A percentile compares a stretch with the other conserved stretches of the same genome.
phyloP scores from a whole-genome alignment of 2,329 filamentous ascomycete species.

The Alternaria ventricosa region DNA sequence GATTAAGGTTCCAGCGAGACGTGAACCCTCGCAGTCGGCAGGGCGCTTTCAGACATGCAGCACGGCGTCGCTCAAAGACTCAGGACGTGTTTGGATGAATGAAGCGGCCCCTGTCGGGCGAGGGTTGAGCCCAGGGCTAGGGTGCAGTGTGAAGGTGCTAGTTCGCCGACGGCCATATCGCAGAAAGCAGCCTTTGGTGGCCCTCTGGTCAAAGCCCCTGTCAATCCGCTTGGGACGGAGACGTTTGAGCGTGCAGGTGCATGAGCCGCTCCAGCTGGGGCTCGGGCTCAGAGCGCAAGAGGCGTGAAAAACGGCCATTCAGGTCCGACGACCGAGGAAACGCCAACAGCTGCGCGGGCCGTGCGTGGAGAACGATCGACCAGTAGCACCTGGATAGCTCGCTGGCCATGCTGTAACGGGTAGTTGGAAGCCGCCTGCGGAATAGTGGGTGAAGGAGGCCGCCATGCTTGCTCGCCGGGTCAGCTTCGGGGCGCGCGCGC shows the following conservation, averaged over 20 bases:
- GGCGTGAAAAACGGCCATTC: constrained; percentile 35
- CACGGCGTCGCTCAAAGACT: not conserved
- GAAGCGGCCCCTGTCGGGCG: constrained; percentile 8
- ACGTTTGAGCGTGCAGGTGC: constrained; percentile 37
- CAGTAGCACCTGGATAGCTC: constrained; percentile 21
- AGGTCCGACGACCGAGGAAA: constrained; percentile 30
- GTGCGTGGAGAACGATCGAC: constrained; percentile 37
- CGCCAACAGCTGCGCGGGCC: constrained; percentile 28
- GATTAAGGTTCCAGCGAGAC: constrained; percentile 40
- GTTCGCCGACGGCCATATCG: constrained; percentile 19
- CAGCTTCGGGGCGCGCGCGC: constrained; percentile 15
- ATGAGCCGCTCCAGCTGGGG: constrained; percentile 38
- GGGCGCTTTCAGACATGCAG: not conserved
- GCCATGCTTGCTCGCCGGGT: constrained; percentile 9
- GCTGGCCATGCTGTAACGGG: constrained; percentile 18
- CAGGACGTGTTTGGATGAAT: not conserved
- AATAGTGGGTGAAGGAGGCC: constrained; percentile 2
- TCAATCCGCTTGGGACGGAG: constrained; percentile 28
- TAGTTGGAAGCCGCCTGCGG: constrained; percentile 18
- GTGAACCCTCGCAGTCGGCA: constrained; percentile 32
- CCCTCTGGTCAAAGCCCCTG: constrained; percentile 23
- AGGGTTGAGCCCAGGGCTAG: constrained; percentile 10
- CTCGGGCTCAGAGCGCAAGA: constrained; percentile 24
- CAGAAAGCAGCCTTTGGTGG: constrained; percentile 16
- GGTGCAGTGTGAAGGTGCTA: not conserved